phyloP scores from a whole-genome alignment of 116 monocot genomes.

The Posidonia oceanica region DNA sequence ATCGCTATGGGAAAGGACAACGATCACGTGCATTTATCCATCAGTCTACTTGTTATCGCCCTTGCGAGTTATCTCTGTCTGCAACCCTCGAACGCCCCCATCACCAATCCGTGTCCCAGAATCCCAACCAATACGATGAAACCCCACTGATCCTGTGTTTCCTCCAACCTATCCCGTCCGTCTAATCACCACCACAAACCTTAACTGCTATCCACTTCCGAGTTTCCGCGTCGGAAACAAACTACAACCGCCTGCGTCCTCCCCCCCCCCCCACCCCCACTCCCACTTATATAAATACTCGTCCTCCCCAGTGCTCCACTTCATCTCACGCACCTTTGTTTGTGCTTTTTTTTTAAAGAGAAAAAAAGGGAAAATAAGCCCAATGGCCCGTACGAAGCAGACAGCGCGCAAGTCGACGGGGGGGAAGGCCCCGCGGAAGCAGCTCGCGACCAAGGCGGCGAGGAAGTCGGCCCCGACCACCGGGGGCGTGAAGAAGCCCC shows the following conservation, averaged over 20 bases:
- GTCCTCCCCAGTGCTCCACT: not conserved
- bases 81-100: not conserved
- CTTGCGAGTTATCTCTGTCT: no score
- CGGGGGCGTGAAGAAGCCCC: conserved; percentile 9
- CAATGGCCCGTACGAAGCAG: conserved; percentile 16
- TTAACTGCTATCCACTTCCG: no score
- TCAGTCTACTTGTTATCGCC: no score
- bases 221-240: no score
- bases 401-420: conserved; percentile 17
- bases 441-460: conserved; percentile 8
- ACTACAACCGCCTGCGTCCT: not conserved
- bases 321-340: not conserved
- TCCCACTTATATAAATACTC: not conserved
- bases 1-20: no score
- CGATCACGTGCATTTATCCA: no score
- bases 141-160: conserved; percentile 3
- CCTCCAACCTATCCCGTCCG: not conserved
- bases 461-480: conserved; percentile 11
- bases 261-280: not conserved
- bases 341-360: no score
- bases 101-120: not conserved
- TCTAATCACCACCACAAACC: not conserved
- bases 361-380: no score
- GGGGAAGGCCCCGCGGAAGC: conserved; percentile 15
- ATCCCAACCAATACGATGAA: not conserved